Evolutionary conservation across 441 rosid species (phyloP).

Genomic region (Euphorbia schlechtendalii): DNA sequence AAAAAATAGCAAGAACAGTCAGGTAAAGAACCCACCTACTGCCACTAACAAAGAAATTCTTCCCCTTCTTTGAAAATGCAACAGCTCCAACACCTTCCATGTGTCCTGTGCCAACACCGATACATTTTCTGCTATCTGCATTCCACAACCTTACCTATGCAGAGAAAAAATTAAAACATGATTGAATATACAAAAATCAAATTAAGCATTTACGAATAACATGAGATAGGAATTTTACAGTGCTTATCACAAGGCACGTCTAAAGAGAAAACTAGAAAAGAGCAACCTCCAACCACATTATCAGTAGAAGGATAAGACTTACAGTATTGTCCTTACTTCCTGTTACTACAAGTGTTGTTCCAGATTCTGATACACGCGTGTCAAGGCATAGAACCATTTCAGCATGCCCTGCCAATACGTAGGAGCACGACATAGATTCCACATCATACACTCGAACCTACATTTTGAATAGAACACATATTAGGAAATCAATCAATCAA

Average conservation of each 20-base stretch:
- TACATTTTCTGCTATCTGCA: constrained; percentile 51
- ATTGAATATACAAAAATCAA: neutral
- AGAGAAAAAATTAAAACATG: constrained; percentile 14
- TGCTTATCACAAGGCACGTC: neutral
- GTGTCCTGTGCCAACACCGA: constrained; percentile 90
- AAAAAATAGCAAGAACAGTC: neutral
- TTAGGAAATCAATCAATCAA: too few species aligned
- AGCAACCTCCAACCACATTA: constrained; percentile 4
- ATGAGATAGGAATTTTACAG: neutral
- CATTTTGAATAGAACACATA: constrained; percentile 18
- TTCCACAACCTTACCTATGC: constrained; percentile 89
- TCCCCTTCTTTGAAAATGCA: constrained; percentile 70
- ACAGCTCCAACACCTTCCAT: constrained; percentile 88
- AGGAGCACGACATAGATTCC: constrained; percentile 89
- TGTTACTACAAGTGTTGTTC: constrained; percentile 57
- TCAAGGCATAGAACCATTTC: constrained; percentile 82
- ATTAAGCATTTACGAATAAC: neutral
- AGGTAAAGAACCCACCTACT: constrained; percentile 59
- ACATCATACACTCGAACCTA: constrained; percentile 92
- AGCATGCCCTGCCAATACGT: constrained; percentile 78
- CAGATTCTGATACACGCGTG: constrained; percentile 58
- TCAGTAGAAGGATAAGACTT: constrained; percentile 30
- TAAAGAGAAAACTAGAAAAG: neutral
- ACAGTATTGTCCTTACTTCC: constrained; percentile 93
- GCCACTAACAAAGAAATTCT: constrained; percentile 78